Conservation (phyloP, 495 filamentous ascomycete species). For the Cudoniella acicularis region DNA sequence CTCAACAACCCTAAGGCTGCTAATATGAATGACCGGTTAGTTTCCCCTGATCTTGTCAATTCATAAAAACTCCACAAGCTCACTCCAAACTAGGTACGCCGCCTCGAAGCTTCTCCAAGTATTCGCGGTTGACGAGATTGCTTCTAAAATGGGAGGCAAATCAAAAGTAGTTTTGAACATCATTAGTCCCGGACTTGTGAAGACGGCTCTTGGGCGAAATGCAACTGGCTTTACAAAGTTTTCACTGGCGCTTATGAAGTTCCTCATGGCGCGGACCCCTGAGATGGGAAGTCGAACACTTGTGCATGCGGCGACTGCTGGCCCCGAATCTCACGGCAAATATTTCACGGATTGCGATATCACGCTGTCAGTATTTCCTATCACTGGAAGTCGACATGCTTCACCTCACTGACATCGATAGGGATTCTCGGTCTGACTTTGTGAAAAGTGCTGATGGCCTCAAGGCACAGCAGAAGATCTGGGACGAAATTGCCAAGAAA, state of each 20-base stretch:
- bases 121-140: constrained; percentile 42
- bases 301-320: neutral
- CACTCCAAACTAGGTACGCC: constrained; percentile 32
- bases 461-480: constrained; percentile 23
- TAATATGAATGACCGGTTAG: constrained; percentile 10
- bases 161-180: constrained; percentile 45
- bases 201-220: neutral
- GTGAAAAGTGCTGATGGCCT: constrained; percentile 26
- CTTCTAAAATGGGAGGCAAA: constrained; percentile 26
- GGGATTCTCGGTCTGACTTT: constrained; percentile 16
- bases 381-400: neutral
- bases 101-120: constrained; percentile 47
- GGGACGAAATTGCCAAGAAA: constrained; percentile 21
- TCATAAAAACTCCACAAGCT: constrained; percentile 1
- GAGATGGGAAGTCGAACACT: constrained; percentile 1
- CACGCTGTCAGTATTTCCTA: constrained; percentile 22
- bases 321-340: neutral
- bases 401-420: constrained; percentile 30
- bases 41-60: neutral
- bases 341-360: constrained; percentile 27
- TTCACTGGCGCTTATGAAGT: neutral
- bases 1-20: constrained; percentile 12
- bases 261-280: neutral
- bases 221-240: neutral
- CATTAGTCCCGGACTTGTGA: constrained; percentile 23